Evolutionary conservation across 1,139 yeast genomes (phyloP).

Genomic region (Magnusiomyces paraingens): DNA sequence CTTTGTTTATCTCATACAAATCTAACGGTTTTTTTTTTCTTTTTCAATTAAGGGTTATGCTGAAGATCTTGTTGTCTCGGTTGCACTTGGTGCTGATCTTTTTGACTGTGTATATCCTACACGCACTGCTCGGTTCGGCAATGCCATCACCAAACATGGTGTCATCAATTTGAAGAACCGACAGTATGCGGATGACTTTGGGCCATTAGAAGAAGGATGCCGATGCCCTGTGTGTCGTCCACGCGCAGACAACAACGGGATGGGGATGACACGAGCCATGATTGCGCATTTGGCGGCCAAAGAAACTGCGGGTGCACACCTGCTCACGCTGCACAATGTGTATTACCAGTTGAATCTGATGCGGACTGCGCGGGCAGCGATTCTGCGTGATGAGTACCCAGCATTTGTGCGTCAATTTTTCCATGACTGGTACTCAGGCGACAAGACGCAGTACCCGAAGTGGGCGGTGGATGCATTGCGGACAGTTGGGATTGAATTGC

Average conservation of each 20-base stretch:
- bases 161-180: slow-evolving; percentile 34
- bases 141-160: slow-evolving; percentile 39
- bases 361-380: slow-evolving; percentile 37
- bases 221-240: slow-evolving; percentile 38
- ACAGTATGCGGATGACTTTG: slow-evolving; percentile 32
- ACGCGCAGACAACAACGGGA: slow-evolving; percentile 29
- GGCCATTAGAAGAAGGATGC: slow-evolving; percentile 38
- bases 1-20: neutral
- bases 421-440: slow-evolving; percentile 30
- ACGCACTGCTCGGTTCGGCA: slow-evolving; percentile 42
- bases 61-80: slow-evolving; percentile 41
- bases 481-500: slow-evolving; percentile 32
- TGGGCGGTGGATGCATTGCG: slow-evolving; percentile 40
- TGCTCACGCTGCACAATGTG: slow-evolving; percentile 40
- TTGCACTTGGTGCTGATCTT: slow-evolving; percentile 42
- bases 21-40: neutral
- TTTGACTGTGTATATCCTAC: slow-evolving; percentile 45
- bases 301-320: slow-evolving; percentile 41
- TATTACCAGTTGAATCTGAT: slow-evolving; percentile 40
- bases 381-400: slow-evolving; percentile 36
- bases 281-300: slow-evolving; percentile 36
- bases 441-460: slow-evolving; percentile 32
- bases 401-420: slow-evolving; percentile 35
- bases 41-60: slow-evolving; percentile 34
- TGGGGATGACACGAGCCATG: slow-evolving; percentile 37